A percentile compares a stretch with the other conserved stretches of the same genome.
These are phyloP conservation scores for Funneliformis geosporum DNA, from an alignment of 192 early-diverging fungal species.

Conservation along the genomic window DNA sequence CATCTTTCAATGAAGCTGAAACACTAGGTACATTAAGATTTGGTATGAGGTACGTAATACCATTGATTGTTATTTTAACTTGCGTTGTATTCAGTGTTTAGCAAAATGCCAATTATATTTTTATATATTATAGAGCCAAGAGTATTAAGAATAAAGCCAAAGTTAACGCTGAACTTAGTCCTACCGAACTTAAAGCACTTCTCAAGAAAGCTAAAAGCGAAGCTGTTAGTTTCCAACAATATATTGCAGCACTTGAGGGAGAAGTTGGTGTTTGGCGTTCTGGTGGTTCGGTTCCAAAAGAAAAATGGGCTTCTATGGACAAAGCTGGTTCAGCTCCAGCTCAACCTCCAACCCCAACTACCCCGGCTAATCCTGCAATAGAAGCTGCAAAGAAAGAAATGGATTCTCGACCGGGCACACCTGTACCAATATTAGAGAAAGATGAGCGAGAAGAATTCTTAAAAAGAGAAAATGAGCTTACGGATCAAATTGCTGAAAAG, in stretches of 20 bases:
- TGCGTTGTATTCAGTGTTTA: not conserved
- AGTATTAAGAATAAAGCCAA: slow-evolving; percentile 99
- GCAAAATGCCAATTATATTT: not conserved
- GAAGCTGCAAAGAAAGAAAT: slow-evolving; percentile 26
- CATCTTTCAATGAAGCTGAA: slow-evolving; percentile 96
- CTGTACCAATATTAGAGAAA: slow-evolving; percentile 71
- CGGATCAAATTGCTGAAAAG: slow-evolving; percentile 90
- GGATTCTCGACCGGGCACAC: slow-evolving; percentile 69
- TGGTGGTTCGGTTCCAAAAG: slow-evolving; percentile 67
- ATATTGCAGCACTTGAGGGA: slow-evolving; percentile 81
- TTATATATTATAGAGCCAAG: slow-evolving; percentile 71
- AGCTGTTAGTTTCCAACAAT: slow-evolving; percentile 77
- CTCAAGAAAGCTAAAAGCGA: slow-evolving; percentile 89
- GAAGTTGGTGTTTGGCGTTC: slow-evolving; percentile 90
- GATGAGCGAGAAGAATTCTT: slow-evolving; percentile 97
- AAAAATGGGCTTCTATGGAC: slow-evolving; percentile 61
- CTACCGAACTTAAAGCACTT: slow-evolving; percentile 91
- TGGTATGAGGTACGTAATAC: slow-evolving; percentile 67
- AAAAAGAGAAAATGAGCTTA: slow-evolving; percentile 93
- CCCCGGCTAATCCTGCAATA: slow-evolving; percentile 40
- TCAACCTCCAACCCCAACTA: slow-evolving; percentile 50
- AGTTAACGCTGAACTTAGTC: slow-evolving; percentile 94
- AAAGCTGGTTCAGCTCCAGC: slow-evolving; percentile 52
- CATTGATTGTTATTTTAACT: slow-evolving; percentile 10
- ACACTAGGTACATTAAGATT: slow-evolving; percentile 93